Evolutionary conservation across 805 yeast species (phyloP).

Genomic region (Pichia californica): DNA sequence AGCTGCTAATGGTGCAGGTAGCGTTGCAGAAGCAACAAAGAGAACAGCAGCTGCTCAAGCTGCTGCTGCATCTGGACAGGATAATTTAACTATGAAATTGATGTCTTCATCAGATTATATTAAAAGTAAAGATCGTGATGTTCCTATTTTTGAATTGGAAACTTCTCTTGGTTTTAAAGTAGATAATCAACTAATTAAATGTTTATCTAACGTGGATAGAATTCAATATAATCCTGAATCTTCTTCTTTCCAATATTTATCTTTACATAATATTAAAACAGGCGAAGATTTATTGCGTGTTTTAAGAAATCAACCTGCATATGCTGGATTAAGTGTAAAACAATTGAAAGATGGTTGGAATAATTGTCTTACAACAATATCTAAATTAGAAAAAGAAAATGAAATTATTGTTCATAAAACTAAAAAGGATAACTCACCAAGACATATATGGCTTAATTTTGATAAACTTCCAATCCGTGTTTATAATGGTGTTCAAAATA

Average conservation of each 20-base stretch:
- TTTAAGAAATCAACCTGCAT: slow-evolving; percentile 74
- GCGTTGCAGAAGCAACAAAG: slow-evolving; percentile 1
- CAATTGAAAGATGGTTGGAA: slow-evolving; percentile 87
- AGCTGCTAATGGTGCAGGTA: too few relatives aligned
- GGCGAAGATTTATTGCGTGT: slow-evolving; percentile 70
- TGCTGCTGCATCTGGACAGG: slow-evolving; percentile 3
- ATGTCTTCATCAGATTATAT: slow-evolving; percentile 89
- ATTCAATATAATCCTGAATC: slow-evolving; percentile 58
- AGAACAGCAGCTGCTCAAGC: slow-evolving; percentile 1
- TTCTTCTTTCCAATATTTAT: slow-evolving; percentile 75
- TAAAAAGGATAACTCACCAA: slow-evolving; percentile 89
- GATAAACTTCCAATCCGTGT: slow-evolving; percentile 50
- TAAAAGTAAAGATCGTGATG: slow-evolving; percentile 50
- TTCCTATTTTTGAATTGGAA: slow-evolving; percentile 63
- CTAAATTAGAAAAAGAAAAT: slow-evolving; percentile 68
- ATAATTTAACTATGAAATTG: slow-evolving; percentile 60
- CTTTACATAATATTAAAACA: slow-evolving; percentile 80
- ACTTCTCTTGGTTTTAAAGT: slow-evolving; percentile 60
- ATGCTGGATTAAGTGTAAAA: slow-evolving; percentile 80
- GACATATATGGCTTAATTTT: slow-evolving; percentile 77
- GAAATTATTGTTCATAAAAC: slow-evolving; percentile 80
- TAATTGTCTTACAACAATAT: slow-evolving; percentile 73
- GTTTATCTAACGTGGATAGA: slow-evolving; percentile 70
- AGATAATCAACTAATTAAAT: slow-evolving; percentile 56
- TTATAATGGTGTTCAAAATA: slow-evolving; percentile 9